Evolutionary conservation across 805 yeast genomes (phyloP), one percentile per base, ranked within the genome.

Genomic region (Myxozyma monticola): DNA sequence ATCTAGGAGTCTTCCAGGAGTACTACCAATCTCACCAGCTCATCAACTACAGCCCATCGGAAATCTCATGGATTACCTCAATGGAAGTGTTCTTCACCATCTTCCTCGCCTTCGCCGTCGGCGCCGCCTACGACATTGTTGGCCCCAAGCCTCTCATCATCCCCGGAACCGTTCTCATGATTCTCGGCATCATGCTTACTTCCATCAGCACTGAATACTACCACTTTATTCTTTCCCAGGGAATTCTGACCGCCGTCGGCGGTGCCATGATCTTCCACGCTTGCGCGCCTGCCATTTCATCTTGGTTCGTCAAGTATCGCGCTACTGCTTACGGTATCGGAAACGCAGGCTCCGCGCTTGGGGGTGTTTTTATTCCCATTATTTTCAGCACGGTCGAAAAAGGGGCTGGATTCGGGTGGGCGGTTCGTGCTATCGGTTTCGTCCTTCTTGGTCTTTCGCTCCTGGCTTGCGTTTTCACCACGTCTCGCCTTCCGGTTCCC

Each of bases 401-500:
- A 6, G 59, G 64, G n/a, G 70, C 77, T 20, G 84, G 84, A 0
- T 78, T 76, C 57, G 70, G 68, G 8, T 79, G 84, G 83, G 75
- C 79, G 2, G 69, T 76, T 37, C 68, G 84, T 39, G 68, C 72
- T 17, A 63, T 78, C 43, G 78, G 78, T 0, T 73, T 79, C 54
- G 63, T 77, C 20, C 66, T 72, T 37, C 57, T 71, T 7, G 69
- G 51, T 0, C 62, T 68, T 10, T 46, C 57, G 9, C 30, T 44
- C 4, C 43, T 65, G 4, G 49, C 67, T 28, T 58, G 62, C 17
- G 21, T 62, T 2, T 40, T 62, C 14, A 40, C 65, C 33, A 59
- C 54, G 25, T 53, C 68, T 3, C 54, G 72, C 20, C 46, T 68
- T 12, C 39, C 33, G 18, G 50, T 49, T 14, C 49, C 37, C 17